Percentiles rank a stretch among this genome's conserved stretches.
Conservation (phyloP, 2,329 filamentous ascomycete species). For the Fusarium subtropicale region DNA sequence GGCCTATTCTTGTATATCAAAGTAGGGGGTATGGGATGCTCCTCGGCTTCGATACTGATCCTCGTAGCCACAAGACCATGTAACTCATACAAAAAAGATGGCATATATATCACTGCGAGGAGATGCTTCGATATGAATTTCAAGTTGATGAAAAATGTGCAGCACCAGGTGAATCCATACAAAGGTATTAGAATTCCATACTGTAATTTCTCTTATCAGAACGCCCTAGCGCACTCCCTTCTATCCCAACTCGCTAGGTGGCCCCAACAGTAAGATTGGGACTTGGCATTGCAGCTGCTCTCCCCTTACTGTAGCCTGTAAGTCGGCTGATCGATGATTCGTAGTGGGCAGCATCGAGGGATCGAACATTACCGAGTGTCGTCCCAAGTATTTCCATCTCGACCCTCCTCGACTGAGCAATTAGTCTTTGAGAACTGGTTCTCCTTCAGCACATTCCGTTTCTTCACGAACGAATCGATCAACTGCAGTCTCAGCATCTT, state of each 20-base stretch:
- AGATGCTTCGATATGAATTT: neutral
- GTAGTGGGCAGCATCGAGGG: neutral
- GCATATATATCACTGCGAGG: neutral
- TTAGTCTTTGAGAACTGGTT: constrained; percentile 34
- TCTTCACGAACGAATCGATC: constrained; percentile 41
- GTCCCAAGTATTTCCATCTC: neutral
- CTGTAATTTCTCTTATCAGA: constrained; percentile 3
- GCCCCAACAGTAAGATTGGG: constrained; percentile 12
- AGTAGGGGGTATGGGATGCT: constrained; percentile 3
- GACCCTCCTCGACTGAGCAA: neutral
- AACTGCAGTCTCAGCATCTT: constrained; percentile 48
- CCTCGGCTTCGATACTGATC: neutral
- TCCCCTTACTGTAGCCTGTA: constrained; percentile 1
- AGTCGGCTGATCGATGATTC: neutral
- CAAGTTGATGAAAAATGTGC: neutral
- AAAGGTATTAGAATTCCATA: constrained; percentile 14
- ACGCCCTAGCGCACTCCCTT: constrained; percentile 16
- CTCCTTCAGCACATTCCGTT: constrained; percentile 43
- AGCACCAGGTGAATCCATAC: constrained; percentile 22
- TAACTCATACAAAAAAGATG: neutral
- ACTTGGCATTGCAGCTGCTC: neutral
- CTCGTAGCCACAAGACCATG: neutral
- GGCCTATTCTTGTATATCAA: constrained; percentile 4
- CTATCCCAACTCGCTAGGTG: neutral
- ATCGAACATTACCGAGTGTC: neutral